Evolutionary conservation across 805 yeast species (phyloP).

Genomic region (Hanseniaspora hatyaiensis): DNA sequence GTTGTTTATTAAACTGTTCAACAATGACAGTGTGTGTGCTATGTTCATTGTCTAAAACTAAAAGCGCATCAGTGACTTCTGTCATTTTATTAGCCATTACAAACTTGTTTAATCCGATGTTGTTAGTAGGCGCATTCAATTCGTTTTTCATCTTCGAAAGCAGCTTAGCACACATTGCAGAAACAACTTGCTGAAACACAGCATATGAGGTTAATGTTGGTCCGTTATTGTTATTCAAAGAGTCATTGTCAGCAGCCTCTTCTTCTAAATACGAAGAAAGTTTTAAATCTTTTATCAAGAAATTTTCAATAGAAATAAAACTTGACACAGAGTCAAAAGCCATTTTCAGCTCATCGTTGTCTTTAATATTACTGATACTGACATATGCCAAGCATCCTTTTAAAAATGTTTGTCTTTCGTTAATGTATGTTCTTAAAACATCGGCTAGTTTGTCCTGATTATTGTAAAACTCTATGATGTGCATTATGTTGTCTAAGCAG

Average conservation of each 20-base stretch:
- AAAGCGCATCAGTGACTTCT: neutral
- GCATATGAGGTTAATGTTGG: constrained; percentile 9
- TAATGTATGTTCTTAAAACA: constrained; percentile 1
- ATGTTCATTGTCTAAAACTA: constrained; percentile 5
- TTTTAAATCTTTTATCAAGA: constrained; percentile 12
- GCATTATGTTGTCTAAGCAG: constrained; percentile 7
- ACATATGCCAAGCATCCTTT: constrained; percentile 9
- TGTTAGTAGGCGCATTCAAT: neutral
- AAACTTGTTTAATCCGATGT: constrained; percentile 1
- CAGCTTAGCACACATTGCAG: constrained; percentile 11
- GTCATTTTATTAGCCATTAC: constrained; percentile 3
- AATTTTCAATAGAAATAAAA: constrained; percentile 12
- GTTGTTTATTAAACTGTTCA: constrained; percentile 7
- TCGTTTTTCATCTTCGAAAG: constrained; percentile 10
- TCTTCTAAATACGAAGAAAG: constrained; percentile 2
- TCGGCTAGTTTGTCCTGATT: constrained; percentile 7
- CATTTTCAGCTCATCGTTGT: neutral
- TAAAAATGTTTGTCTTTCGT: constrained; percentile 9
- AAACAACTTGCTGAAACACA: constrained; percentile 9
- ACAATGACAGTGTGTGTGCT: constrained; percentile 7
- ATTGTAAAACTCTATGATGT: constrained; percentile 10
- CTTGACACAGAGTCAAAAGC: constrained; percentile 10
- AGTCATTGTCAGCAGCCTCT: neutral
- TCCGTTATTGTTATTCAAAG: neutral
- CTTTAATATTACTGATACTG: constrained; percentile 7